Evolutionary conservation across 805 yeast genomes (phyloP), one percentile per base, ranked within the genome.

Genomic region (Nakazawaea populi): DNA sequence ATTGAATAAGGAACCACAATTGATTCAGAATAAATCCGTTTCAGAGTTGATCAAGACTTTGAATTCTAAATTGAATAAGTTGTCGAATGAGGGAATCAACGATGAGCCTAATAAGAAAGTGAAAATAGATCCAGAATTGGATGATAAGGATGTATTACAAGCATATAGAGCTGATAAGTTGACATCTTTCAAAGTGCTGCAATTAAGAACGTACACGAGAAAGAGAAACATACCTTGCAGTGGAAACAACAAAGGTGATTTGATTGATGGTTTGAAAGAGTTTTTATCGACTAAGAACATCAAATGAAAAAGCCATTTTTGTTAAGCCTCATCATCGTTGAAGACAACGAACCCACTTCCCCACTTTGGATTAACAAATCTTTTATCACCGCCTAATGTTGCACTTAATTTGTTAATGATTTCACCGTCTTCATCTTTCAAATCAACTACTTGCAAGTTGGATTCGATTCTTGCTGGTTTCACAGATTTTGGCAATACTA

Each of bases 91-190:
- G 51, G 30, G 8, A 11, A 32, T 32, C 24, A 31, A 42, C 12
- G 46, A 24, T 27, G 29, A 38, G 9, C 55, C 47, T 51, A 47
- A 49, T 49, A 55, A 57, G 9, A 41, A 42, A 9, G 49, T 48
- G 14, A 48, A 52, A 27, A 52, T 28, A 35, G 56, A 52, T 6
- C 52, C 49, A 45, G 49, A 54, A 10, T 49, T 68, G 50, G 64
- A 64, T 4, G 79, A 75, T 51, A 66, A 66, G 6, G 73, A 69
- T 9, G 66, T 76, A 4, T 54, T 74, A 28, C 60, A 65, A 11
- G 74, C 76, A 4, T 76, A 77, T 76, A 70, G 69, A 51, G 52
- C 65, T 35, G 59, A 68, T 41, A 54, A 44, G 12, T 65, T 76
- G 63, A 48, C 52, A 6, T 54, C 59, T 27, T 75, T 73, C 51